Evolutionary conservation across 2,329 filamentous ascomycete genomes (phyloP).

Genomic region (Cadophora luteo-olivacea): DNA sequence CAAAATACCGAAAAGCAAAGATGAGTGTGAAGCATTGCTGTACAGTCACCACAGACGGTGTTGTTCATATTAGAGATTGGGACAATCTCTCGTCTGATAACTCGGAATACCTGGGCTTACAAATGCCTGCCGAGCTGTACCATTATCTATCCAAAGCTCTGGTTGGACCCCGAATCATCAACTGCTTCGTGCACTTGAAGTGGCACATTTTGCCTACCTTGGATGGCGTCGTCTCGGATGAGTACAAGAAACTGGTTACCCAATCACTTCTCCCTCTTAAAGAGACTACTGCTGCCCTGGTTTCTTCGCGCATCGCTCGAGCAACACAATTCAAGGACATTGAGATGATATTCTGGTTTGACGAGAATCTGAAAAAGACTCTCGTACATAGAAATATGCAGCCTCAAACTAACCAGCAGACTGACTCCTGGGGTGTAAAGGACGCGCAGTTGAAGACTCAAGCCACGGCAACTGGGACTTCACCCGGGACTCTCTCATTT

Average conservation of each 20-base stretch:
- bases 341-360: conserved; percentile 83
- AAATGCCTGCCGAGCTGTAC: conserved; percentile 87
- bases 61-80: conserved; percentile 75
- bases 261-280: conserved; percentile 76
- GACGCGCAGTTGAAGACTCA: conserved; percentile 57
- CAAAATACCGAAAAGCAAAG: conserved; percentile 85
- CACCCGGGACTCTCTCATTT: conserved; percentile 57
- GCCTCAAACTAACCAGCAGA: conserved; percentile 55
- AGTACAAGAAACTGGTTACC: conserved; percentile 82
- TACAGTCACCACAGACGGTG: conserved; percentile 67
- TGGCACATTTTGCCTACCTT: conserved; percentile 82
- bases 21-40: conserved; percentile 89
- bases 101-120: conserved; percentile 88
- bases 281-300: conserved; percentile 76
- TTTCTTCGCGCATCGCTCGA: conserved; percentile 81
- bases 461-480: conserved; percentile 47
- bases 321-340: conserved; percentile 85
- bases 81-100: conserved; percentile 81
- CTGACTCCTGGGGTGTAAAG: conserved; percentile 76
- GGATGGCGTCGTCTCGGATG: conserved; percentile 78
- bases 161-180: conserved; percentile 78
- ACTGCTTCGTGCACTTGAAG: conserved; percentile 81
- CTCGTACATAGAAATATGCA: conserved; percentile 65
- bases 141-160: conserved; percentile 87
- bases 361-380: conserved; percentile 69